These are phyloP conservation scores for Hypoxylon fragiforme DNA, from an alignment of 495 filamentous ascomycete genomes.

Conservation along the genomic window DNA sequence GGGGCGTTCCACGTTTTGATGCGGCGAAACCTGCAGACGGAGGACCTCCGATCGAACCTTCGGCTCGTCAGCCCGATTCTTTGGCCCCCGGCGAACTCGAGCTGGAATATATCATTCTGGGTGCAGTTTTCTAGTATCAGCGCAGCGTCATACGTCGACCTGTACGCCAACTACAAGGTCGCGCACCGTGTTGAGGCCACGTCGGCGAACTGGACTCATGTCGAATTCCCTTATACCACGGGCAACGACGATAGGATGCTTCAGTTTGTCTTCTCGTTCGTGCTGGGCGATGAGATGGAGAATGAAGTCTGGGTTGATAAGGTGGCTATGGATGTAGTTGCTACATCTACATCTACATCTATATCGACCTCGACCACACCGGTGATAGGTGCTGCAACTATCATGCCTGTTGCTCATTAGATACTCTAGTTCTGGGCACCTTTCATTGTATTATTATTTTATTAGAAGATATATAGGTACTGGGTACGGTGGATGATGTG, in stretches of 20 bases:
- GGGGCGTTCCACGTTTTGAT: slow-evolving; percentile 30
- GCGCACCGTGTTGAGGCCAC: slow-evolving; percentile 19
- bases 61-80: slow-evolving; percentile 30
- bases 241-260: slow-evolving; percentile 3
- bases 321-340: slow-evolving; percentile 9
- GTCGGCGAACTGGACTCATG: slow-evolving; percentile 11
- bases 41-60: slow-evolving; percentile 31
- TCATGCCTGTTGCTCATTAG: background rate
- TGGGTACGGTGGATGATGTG: too few relatives aligned
- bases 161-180: slow-evolving; percentile 27
- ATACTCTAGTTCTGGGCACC: background rate
- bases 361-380: background rate
- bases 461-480: background rate
- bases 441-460: background rate
- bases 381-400: background rate
- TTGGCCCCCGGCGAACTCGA: slow-evolving; percentile 12
- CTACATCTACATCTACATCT: background rate
- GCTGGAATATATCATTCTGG: slow-evolving; percentile 29
- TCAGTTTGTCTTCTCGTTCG: slow-evolving; percentile 27
- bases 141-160: slow-evolving; percentile 13
- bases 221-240: slow-evolving; percentile 15
- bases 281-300: slow-evolving; percentile 4
- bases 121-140: slow-evolving; percentile 15
- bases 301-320: slow-evolving; percentile 32
- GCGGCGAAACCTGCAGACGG: slow-evolving; percentile 29